Evolutionary conservation across 192 early-diverging fungal species (phyloP).

Genomic region (Coemansia sp.): DNA sequence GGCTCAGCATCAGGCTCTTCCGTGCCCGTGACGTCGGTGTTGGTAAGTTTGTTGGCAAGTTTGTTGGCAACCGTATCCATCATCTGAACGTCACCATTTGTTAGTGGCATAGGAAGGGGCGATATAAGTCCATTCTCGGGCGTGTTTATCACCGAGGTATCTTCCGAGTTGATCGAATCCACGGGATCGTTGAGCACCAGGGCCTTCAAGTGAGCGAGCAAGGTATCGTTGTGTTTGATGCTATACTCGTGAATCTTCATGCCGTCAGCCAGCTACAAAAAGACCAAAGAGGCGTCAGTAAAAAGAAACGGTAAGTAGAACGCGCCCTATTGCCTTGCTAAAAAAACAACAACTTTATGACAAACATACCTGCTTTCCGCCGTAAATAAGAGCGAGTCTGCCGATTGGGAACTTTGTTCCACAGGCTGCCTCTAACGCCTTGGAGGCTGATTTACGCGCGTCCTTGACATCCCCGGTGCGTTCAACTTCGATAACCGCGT

Average conservation of each 20-base stretch:
- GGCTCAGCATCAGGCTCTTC: neutral
- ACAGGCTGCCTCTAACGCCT: neutral
- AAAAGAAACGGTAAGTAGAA: neutral
- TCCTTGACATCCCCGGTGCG: conserved; percentile 22
- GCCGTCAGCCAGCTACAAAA: conserved; percentile 40
- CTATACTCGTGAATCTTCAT: conserved; percentile 49
- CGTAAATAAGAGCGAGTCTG: conserved; percentile 32
- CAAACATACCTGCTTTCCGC: conserved; percentile 41
- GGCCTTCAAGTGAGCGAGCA: conserved; percentile 25
- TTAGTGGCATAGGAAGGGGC: neutral
- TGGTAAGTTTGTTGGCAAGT: neutral
- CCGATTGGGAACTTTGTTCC: conserved; percentile 10
- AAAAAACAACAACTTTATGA: neutral
- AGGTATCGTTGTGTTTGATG: conserved; percentile 32
- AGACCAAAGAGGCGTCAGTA: neutral
- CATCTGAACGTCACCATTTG: neutral
- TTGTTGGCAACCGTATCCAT: neutral
- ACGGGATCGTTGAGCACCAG: neutral
- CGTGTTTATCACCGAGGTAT: neutral
- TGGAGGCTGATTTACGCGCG: conserved; percentile 14
- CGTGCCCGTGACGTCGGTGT: neutral
- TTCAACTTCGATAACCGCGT: conserved; percentile 16
- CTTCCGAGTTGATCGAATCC: neutral
- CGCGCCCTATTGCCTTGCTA: neutral
- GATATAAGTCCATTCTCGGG: neutral